These are phyloP conservation scores for Penicilliopsis zonata DNA, from an alignment of 495 filamentous ascomycete genomes.

Conservation along the genomic window DNA sequence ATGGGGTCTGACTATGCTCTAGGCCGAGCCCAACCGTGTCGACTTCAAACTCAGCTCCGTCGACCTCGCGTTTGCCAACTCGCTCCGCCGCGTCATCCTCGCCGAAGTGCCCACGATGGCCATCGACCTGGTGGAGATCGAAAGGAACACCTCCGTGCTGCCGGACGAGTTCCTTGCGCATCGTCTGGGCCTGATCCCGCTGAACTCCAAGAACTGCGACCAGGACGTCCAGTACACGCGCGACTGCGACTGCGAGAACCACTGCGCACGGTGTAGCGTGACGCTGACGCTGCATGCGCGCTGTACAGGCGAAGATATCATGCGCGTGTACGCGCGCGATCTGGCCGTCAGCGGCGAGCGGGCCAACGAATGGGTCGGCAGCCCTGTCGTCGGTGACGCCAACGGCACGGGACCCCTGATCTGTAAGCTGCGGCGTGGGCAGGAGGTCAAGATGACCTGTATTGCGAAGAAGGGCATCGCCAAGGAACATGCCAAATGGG, in stretches of 20 bases:
- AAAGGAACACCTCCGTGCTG: constrained; percentile 85
- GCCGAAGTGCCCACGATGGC: constrained; percentile 92
- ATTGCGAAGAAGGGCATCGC: constrained; percentile 97
- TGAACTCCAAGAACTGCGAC: constrained; percentile 74
- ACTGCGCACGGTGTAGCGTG: constrained; percentile 83
- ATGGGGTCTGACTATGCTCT: constrained; percentile 2
- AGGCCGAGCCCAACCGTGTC: constrained; percentile 60
- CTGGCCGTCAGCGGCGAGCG: constrained; percentile 50
- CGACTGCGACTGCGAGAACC: constrained; percentile 90
- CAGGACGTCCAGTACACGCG: constrained; percentile 74
- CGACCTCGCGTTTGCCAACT: constrained; percentile 86
- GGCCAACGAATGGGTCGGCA: constrained; percentile 62
- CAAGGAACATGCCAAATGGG: constrained; percentile 98
- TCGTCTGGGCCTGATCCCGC: constrained; percentile 81
- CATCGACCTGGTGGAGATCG: constrained; percentile 88
- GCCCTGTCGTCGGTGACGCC: constrained; percentile 74
- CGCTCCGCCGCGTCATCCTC: constrained; percentile 81
- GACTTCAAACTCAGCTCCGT: constrained; percentile 73
- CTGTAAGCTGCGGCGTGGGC: constrained; percentile 75
- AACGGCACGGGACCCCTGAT: constrained; percentile 73
- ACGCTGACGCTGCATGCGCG: constrained; percentile 70
- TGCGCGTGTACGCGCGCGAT: constrained; percentile 86
- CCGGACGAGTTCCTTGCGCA: constrained; percentile 94
- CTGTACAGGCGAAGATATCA: constrained; percentile 68
- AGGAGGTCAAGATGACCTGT: constrained; percentile 79